A percentile compares a stretch with the other conserved stretches of the same genome.
These are phyloP conservation scores for Arctostaphylos glauca DNA, from an alignment of 148 eudicot genomes.

Conservation along the genomic window DNA sequence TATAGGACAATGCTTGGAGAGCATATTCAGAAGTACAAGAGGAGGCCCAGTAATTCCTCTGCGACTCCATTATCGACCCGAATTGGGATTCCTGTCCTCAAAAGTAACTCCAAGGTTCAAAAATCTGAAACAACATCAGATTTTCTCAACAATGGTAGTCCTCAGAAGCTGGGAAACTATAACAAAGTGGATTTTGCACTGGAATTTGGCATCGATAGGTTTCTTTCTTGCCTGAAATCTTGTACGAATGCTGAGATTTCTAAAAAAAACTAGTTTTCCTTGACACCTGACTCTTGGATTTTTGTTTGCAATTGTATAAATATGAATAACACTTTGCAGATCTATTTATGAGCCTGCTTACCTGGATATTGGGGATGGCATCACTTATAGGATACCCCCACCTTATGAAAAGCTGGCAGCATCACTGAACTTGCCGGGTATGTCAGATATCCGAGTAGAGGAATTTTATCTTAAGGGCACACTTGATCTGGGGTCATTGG, in stretches of 20 bases:
- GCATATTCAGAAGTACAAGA: conserved; percentile 80
- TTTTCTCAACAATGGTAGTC: conserved; percentile 27
- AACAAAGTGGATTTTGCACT: conserved; percentile 44
- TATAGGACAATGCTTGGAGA: conserved; percentile 89
- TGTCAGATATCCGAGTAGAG: conserved; percentile 74
- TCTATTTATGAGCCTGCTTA: conserved; percentile 58
- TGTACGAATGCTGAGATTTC: neutral
- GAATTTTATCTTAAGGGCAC: conserved; percentile 83
- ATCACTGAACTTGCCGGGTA: conserved; percentile 68
- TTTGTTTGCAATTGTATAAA: conserved; percentile 10
- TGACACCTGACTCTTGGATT: neutral
- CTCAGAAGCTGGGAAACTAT: conserved; percentile 50
- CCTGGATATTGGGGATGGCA: conserved; percentile 86
- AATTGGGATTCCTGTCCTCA: conserved; percentile 37
- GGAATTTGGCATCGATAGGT: conserved; percentile 64
- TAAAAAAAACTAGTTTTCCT: conserved; percentile 7
- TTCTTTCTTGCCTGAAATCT: conserved; percentile 24
- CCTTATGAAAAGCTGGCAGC: conserved; percentile 73
- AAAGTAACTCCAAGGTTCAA: conserved; percentile 52
- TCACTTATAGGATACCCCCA: conserved; percentile 82
- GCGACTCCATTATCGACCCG: conserved; percentile 51
- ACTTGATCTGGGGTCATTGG: conserved; percentile 88
- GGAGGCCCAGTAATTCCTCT: conserved; percentile 66
- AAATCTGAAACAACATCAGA: conserved; percentile 57
- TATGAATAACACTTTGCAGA: conserved; percentile 42